Conservation (phyloP, 495 filamentous ascomycete species). For the Aspergillus baeticus region DNA sequence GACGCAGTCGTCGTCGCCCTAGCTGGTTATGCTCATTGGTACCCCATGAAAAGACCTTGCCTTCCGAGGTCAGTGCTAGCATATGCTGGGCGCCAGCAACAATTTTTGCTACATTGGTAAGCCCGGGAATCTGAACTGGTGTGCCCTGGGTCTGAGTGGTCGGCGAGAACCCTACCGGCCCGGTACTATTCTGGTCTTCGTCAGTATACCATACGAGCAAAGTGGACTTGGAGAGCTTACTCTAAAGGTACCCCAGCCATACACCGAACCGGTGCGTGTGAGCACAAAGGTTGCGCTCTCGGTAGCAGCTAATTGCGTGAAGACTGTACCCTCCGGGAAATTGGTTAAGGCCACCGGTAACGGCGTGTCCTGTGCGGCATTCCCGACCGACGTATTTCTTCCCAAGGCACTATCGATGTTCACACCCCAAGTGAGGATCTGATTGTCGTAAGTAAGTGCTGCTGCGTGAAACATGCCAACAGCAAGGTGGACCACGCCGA, state of each 20-base stretch:
- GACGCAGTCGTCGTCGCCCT: constrained; percentile 31
- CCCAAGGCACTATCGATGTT: constrained; percentile 72
- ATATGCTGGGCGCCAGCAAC: constrained; percentile 68
- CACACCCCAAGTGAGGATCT: constrained; percentile 70
- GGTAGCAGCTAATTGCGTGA: constrained; percentile 59
- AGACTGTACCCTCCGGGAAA: constrained; percentile 53
- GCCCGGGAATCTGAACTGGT: constrained; percentile 48
- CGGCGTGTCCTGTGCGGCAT: constrained; percentile 49
- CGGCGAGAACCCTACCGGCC: constrained; percentile 65
- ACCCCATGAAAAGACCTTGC: constrained; percentile 69
- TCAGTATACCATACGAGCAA: not conserved
- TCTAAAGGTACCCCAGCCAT: constrained; percentile 71
- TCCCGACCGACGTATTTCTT: constrained; percentile 47
- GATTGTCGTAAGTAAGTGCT: constrained; percentile 64
- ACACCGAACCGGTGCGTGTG: constrained; percentile 64
- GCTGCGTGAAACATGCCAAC: constrained; percentile 67
- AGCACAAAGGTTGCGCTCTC: constrained; percentile 65
- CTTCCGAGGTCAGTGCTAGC: constrained; percentile 67
- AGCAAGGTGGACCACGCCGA: constrained; percentile 60
- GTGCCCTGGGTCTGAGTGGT: constrained; percentile 32
- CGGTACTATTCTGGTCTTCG: constrained; percentile 55
- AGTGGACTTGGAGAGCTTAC: constrained; percentile 35
- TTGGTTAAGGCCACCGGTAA: constrained; percentile 40
- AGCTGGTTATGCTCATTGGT: constrained; percentile 73
- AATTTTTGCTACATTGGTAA: constrained; percentile 63